These are phyloP conservation scores for Rhizomucor miehei DNA, from an alignment of 371 early-diverging fungal species.

Conservation along the genomic window DNA sequence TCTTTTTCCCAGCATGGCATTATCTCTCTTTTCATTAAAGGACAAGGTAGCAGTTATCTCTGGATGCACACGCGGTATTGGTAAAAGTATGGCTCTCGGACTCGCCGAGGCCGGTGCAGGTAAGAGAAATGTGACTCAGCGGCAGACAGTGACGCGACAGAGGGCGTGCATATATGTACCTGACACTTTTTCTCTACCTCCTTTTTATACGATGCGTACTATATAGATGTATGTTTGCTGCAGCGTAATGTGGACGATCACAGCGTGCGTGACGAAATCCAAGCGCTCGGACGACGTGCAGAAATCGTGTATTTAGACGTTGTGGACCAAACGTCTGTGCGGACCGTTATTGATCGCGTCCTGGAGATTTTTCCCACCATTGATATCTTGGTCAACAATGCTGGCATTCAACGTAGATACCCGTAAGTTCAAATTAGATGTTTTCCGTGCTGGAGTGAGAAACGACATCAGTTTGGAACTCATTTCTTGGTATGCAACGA, in stretches of 20 bases:
- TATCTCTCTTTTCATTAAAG: slow-evolving; percentile 22
- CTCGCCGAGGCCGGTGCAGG: slow-evolving; percentile 37
- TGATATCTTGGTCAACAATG: slow-evolving; percentile 37
- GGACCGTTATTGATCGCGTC: slow-evolving; percentile 15
- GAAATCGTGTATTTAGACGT: slow-evolving; percentile 24
- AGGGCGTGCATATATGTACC: no score
- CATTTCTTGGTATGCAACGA: no score
- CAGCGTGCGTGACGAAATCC: slow-evolving; percentile 18
- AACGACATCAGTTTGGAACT: no score
- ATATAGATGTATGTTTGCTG: slow-evolving; percentile 23
- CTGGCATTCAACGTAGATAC: slow-evolving; percentile 24
- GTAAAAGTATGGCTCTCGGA: slow-evolving; percentile 24
- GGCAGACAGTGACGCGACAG: no score
- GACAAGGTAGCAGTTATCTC: slow-evolving; percentile 26
- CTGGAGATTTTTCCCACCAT: slow-evolving; percentile 18
- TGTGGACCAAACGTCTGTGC: slow-evolving; percentile 13
- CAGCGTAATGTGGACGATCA: slow-evolving; percentile 22
- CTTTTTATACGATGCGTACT: no score
- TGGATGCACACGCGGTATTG: slow-evolving; percentile 34
- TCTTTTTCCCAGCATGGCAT: no score
- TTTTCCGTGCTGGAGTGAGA: neutral
- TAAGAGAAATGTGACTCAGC: no score
- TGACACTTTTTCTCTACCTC: no score
- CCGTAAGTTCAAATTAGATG: slow-evolving; percentile 9
- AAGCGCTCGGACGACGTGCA: slow-evolving; percentile 22